Percentiles rank a stretch among this genome's conserved stretches.
phyloP scores from a whole-genome alignment of 148 eudicot species.

The Cornus florida region DNA sequence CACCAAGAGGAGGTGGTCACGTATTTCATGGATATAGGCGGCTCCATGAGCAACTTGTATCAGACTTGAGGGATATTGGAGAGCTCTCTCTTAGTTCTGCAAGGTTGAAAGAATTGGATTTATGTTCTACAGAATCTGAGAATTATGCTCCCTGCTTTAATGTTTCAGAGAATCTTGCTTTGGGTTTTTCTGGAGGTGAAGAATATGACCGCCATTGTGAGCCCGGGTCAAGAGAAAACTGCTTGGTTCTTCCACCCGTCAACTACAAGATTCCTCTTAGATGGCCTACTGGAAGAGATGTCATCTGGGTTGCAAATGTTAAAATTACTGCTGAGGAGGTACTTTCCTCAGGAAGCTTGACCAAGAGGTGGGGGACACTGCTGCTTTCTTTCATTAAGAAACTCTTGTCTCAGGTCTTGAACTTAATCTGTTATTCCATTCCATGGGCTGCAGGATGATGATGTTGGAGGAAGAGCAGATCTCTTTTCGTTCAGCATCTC shows the following conservation, averaged over 20 bases:
- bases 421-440: slow-evolving; percentile 11
- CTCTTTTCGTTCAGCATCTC: slow-evolving; percentile 81
- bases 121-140: slow-evolving; percentile 65
- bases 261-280: slow-evolving; percentile 83
- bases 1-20: slow-evolving; percentile 59
- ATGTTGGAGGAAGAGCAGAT: slow-evolving; percentile 96
- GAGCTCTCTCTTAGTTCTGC: slow-evolving; percentile 75
- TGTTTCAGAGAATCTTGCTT: slow-evolving; percentile 62
- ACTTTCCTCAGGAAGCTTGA: slow-evolving; percentile 95
- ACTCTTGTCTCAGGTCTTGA: slow-evolving; percentile 3
- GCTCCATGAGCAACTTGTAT: slow-evolving; percentile 85
- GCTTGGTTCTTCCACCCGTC: slow-evolving; percentile 75
- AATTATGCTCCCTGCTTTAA: slow-evolving; percentile 89
- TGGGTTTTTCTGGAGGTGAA: slow-evolving; percentile 51
- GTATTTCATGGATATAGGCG: slow-evolving; percentile 70
- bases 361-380: slow-evolving; percentile 66
- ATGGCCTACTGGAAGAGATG: slow-evolving; percentile 97
- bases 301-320: slow-evolving; percentile 94
- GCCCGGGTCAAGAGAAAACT: slow-evolving; percentile 39
- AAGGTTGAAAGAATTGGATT: slow-evolving; percentile 69
- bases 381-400: slow-evolving; percentile 1
- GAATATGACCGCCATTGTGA: slow-evolving; percentile 73
- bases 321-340: slow-evolving; percentile 96
- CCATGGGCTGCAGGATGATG: slow-evolving; percentile 76
- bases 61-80: slow-evolving; percentile 77